Evolutionary conservation across 768 basidiomycete genomes (phyloP).

Genomic region (Hypsizygus marmoreus): DNA sequence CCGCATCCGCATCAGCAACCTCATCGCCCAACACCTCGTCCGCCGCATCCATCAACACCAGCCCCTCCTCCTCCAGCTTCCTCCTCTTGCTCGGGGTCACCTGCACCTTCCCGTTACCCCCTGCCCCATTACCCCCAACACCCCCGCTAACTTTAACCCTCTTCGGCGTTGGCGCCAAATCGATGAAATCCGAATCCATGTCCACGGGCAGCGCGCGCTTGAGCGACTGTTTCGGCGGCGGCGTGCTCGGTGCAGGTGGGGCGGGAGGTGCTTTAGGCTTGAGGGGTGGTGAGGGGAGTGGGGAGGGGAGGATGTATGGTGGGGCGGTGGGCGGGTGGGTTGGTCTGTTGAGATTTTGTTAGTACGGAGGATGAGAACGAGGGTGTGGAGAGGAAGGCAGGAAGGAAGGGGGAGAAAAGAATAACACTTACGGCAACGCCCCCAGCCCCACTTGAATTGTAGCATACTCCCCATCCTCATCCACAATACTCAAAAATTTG

Average conservation of each 20-base stretch:
- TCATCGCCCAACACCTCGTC: constrained; percentile 59
- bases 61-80: constrained; percentile 71
- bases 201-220: constrained; percentile 64
- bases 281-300: constrained; percentile 58
- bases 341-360: no score
- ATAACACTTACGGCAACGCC: constrained; percentile 66
- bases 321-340: constrained; percentile 54
- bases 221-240: constrained; percentile 38
- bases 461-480: constrained; percentile 79
- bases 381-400: constrained; percentile 5
- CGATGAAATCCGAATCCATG: constrained; percentile 52
- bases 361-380: no score
- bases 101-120: constrained; percentile 20
- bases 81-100: constrained; percentile 65
- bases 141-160: constrained; percentile 40
- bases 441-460: constrained; percentile 74
- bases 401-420: constrained; percentile 3
- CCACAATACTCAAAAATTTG: constrained; percentile 85
- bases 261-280: constrained; percentile 41
- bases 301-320: constrained; percentile 64
- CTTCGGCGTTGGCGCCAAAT: constrained; percentile 61
- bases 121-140: constrained; percentile 11
- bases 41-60: constrained; percentile 64
- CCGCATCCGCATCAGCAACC: no score
- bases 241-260: constrained; percentile 41